These are phyloP conservation scores for Escallonia rubra DNA, from an alignment of 129 eudicot genomes.

Conservation along the genomic window DNA sequence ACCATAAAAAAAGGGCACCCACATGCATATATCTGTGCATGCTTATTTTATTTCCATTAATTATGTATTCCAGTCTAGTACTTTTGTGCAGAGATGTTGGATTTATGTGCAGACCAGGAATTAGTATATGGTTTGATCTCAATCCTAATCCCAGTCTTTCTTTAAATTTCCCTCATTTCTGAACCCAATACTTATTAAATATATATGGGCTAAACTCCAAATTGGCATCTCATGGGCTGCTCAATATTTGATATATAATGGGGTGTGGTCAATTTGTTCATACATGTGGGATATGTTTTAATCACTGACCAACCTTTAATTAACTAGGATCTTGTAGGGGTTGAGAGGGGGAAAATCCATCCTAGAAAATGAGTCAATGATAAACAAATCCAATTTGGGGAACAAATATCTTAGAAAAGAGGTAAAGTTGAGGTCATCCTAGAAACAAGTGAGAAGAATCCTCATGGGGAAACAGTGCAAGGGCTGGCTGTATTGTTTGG, in stretches of 20 bases:
- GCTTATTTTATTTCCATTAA: background rate
- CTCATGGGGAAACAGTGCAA: conserved; percentile 14
- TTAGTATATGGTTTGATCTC: conserved; percentile 12
- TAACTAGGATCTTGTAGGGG: background rate
- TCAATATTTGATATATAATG: too few relatives aligned
- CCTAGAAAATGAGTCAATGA: conserved; percentile 15
- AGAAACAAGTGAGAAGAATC: conserved; percentile 26
- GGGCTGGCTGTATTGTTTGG: conserved; percentile 8
- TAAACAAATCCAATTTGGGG: conserved; percentile 28
- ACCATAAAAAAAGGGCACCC: too few relatives aligned
- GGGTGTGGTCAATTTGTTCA: background rate
- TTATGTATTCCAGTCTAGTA: background rate
- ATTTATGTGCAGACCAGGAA: conserved; percentile 15
- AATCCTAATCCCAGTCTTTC: conserved; percentile 25
- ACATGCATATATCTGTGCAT: too few relatives aligned
- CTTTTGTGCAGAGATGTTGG: conserved; percentile 8
- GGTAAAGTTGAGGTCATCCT: conserved; percentile 19
- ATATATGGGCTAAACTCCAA: background rate
- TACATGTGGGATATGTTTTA: background rate
- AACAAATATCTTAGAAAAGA: conserved; percentile 34
- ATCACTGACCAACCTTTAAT: background rate
- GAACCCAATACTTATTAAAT: background rate
- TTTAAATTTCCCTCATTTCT: conserved; percentile 3
- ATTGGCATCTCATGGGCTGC: too few relatives aligned
- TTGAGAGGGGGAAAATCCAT: background rate